phyloP scores from a whole-genome alignment of 371 early-diverging fungal genomes.

The Agmasoma carcini region DNA sequence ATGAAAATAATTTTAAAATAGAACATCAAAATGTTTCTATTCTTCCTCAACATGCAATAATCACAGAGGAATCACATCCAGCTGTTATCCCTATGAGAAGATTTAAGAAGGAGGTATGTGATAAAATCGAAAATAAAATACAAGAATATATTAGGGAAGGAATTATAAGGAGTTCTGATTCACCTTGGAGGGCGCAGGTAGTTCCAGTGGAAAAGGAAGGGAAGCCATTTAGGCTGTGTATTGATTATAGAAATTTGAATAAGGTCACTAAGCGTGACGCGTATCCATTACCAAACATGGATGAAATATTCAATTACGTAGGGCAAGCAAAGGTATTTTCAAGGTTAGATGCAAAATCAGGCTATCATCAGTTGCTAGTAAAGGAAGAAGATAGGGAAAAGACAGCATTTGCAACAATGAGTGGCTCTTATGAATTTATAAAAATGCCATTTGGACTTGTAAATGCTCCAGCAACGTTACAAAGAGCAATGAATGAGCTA shows the following conservation, averaged over 20 bases:
- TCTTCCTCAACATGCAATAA: no score
- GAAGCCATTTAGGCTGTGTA: conserved; percentile 1
- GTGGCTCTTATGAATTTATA: conserved; percentile 49
- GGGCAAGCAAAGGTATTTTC: conserved; percentile 40
- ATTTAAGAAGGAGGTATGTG: no score
- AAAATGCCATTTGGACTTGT: conserved; percentile 14
- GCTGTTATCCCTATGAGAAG: no score
- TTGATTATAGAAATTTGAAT: conserved; percentile 24
- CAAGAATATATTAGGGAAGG: conserved; percentile 1
- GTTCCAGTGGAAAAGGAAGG: neutral
- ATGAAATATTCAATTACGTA: conserved; percentile 22
- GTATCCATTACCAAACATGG: conserved; percentile 21
- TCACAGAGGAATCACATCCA: no score
- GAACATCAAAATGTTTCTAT: no score
- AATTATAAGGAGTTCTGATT: conserved; percentile 8
- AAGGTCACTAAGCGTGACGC: conserved; percentile 8
- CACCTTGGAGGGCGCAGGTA: conserved; percentile 6
- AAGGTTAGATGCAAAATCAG: conserved; percentile 50
- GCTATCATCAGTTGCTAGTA: conserved; percentile 54
- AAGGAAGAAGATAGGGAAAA: conserved; percentile 32
- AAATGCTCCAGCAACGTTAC: conserved; percentile 31
- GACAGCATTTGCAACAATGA: conserved; percentile 50
- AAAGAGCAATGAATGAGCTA: conserved; percentile 30
- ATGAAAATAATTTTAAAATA: no score
- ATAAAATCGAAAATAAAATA: conserved; percentile 2